phyloP scores from a whole-genome alignment of 352 stramenopile species.

The Pythium myriotylum region DNA sequence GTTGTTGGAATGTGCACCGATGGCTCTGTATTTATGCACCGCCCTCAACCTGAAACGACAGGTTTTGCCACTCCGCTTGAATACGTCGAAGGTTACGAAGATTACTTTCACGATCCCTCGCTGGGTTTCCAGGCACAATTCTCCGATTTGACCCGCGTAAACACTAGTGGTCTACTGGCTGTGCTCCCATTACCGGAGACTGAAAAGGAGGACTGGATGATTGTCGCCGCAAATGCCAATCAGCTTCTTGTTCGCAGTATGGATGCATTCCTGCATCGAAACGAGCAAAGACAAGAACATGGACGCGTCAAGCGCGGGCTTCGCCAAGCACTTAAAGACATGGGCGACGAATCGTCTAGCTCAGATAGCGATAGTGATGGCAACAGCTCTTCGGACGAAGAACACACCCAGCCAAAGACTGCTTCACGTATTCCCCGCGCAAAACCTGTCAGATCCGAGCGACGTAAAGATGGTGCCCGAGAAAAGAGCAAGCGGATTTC shows the following conservation, averaged over 20 bases:
- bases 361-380: conserved; percentile 25
- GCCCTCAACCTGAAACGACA: conserved; percentile 40
- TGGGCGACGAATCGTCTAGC: conserved; percentile 21
- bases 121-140: conserved; percentile 75
- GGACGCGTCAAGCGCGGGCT: conserved; percentile 50
- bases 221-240: conserved; percentile 73
- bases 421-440: conserved; percentile 1
- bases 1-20: conserved; percentile 85
- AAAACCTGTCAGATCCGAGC: not conserved
- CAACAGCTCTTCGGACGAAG: conserved; percentile 7
- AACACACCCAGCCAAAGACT: conserved; percentile 13
- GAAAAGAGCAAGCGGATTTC: not conserved
- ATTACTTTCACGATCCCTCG: conserved; percentile 81
- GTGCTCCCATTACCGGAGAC: conserved; percentile 58
- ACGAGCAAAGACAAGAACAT: conserved; percentile 51
- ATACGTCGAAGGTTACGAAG: conserved; percentile 80
- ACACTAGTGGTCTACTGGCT: conserved; percentile 64
- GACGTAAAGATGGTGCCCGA: not conserved
- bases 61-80: conserved; percentile 69
- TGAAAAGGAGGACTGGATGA: conserved; percentile 74
- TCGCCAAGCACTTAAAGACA: conserved; percentile 28
- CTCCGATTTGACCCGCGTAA: conserved; percentile 76
- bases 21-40: conserved; percentile 80
- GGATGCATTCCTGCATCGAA: conserved; percentile 64
- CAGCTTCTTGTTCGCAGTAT: conserved; percentile 73